Evolutionary conservation across 305 asterid species (phyloP).

Genomic region (Andrographis paniculata): DNA sequence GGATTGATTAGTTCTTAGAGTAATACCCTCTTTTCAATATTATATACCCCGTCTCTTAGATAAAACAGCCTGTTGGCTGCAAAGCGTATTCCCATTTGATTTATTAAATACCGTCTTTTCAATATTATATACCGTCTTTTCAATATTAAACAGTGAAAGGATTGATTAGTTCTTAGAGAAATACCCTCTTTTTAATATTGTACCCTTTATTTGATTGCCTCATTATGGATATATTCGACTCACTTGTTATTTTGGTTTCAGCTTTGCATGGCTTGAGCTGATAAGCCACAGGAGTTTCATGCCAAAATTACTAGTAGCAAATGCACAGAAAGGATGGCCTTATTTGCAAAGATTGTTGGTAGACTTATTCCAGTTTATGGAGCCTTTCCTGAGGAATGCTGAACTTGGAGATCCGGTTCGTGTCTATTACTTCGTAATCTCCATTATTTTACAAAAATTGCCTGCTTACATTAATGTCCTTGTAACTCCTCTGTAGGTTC

Average conservation of each 20-base stretch:
- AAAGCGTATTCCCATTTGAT: no score
- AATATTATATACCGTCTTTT: no score
- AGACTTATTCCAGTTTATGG: slow-evolving; percentile 93
- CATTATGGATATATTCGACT: no score
- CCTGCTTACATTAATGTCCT: slow-evolving; percentile 2
- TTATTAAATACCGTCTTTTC: no score
- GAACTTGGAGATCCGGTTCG: slow-evolving; percentile 91
- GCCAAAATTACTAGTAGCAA: slow-evolving; percentile 90
- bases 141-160: no score
- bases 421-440: slow-evolving; percentile 11
- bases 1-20: no score
- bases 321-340: slow-evolving; percentile 96
- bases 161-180: no score
- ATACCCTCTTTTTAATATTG: no score
- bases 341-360: slow-evolving; percentile 80
- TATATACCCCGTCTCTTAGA: no score
- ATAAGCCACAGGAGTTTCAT: slow-evolving; percentile 95
- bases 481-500: slow-evolving; percentile 39
- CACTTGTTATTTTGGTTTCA: slow-evolving; percentile 37
- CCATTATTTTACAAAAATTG: slow-evolving; percentile 7
- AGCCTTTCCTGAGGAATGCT: slow-evolving; percentile 92
- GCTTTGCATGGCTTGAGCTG: slow-evolving; percentile 98
- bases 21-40: no score
- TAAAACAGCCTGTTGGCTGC: no score
- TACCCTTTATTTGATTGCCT: no score